phyloP scores from a whole-genome alignment of 2,329 filamentous ascomycete species.

The Hypoxylon sp. region DNA sequence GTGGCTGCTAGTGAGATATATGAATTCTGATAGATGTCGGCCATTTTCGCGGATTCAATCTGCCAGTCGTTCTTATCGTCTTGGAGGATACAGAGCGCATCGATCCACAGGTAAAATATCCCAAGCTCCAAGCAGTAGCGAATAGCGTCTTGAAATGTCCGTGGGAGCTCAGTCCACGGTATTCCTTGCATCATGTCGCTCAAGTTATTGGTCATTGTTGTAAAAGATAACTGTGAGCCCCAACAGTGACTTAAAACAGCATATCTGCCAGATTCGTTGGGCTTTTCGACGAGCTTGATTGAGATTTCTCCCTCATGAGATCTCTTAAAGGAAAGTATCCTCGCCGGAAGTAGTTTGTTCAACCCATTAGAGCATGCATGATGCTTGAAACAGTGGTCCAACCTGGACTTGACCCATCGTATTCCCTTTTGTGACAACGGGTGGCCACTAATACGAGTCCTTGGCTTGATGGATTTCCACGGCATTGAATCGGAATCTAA shows the following conservation, averaged over 20 bases:
- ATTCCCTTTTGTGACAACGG: not conserved
- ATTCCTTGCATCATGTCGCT: not conserved
- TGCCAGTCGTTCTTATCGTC: not conserved
- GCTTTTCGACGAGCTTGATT: not conserved
- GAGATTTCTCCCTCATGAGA: not conserved
- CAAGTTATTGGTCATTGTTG: not conserved
- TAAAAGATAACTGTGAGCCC: not conserved
- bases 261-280: not conserved
- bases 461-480: conserved; percentile 2
- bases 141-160: not conserved
- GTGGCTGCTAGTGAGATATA: conserved; percentile 3
- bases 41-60: not conserved
- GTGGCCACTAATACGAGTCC: not conserved
- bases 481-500: not conserved
- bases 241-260: not conserved
- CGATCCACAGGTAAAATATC: not conserved
- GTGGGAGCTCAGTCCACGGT: not conserved
- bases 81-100: not conserved
- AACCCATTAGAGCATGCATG: not conserved
- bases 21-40: not conserved
- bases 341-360: not conserved
- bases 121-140: not conserved
- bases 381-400: not conserved
- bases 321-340: not conserved
- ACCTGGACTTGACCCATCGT: not conserved